phyloP scores from a whole-genome alignment of 164 flowering plant genomes.

The Nymphaea thermarum region DNA sequence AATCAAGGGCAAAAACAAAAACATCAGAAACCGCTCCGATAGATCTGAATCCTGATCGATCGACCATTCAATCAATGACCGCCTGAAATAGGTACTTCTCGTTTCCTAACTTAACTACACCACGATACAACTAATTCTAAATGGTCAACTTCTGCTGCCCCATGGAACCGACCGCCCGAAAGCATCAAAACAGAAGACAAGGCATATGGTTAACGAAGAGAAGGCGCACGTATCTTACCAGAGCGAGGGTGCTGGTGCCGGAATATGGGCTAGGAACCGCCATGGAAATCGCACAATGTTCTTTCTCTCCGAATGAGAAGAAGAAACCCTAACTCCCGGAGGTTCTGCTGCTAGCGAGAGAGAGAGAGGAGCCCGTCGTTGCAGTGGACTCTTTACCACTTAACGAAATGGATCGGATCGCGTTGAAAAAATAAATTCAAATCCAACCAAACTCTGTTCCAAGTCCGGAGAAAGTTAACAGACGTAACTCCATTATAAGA shows the following conservation, averaged over 20 bases:
- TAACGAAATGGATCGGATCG: too few relatives aligned
- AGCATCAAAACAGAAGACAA: constrained; percentile 1
- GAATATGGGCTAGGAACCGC: constrained; percentile 63
- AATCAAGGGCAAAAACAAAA: not conserved
- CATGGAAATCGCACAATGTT: constrained; percentile 17
- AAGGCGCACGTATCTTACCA: constrained; percentile 22
- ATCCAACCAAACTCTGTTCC: too few relatives aligned
- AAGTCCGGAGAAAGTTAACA: too few relatives aligned
- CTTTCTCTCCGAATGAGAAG: not conserved
- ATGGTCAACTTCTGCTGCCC: not conserved
- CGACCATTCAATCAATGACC: not conserved
- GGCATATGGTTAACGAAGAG: not conserved
- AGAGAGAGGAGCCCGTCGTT: not conserved
- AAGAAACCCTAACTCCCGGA: not conserved
- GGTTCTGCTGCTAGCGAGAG: not conserved
- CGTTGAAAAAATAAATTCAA: too few relatives aligned
- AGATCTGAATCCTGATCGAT: not conserved
- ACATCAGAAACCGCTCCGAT: not conserved
- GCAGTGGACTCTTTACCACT: not conserved
- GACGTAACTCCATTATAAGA: too few relatives aligned
- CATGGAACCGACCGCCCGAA: not conserved
- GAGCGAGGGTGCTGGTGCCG: constrained; percentile 65
- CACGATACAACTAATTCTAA: too few relatives aligned
- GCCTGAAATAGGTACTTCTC: not conserved
- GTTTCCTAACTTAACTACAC: not conserved